Evolutionary conservation across 2,329 filamentous ascomycete species (phyloP).

Genomic region (Epichloe hybrida): DNA sequence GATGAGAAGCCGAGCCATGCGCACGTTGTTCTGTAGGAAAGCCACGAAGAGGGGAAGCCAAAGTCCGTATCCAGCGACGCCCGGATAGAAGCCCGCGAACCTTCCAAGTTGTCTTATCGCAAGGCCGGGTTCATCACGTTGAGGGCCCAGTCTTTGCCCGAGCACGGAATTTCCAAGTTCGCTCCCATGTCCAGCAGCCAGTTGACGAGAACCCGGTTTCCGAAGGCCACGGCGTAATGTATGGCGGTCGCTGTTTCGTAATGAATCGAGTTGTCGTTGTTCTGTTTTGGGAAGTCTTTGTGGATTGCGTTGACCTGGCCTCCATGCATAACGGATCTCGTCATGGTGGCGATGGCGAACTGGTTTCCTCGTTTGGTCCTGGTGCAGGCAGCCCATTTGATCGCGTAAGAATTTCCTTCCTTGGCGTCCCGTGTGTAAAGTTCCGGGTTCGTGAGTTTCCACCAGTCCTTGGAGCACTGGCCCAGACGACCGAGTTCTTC

Average conservation of each 20-base stretch:
- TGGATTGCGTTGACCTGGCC: constrained; percentile 1
- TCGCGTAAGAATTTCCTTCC: background rate
- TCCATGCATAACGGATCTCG: background rate
- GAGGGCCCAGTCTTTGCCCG: background rate
- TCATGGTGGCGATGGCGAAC: background rate
- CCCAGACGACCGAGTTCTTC: background rate
- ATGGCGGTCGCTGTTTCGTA: background rate
- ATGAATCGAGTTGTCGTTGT: too few species aligned
- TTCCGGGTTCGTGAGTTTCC: background rate
- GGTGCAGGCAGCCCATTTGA: constrained; percentile 1
- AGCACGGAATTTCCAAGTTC: background rate
- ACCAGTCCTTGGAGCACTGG: background rate
- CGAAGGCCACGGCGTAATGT: background rate
- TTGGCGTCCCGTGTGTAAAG: constrained; percentile 1
- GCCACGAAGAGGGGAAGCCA: constrained; percentile 3
- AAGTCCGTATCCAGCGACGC: background rate
- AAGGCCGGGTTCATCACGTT: background rate
- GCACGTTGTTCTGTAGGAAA: background rate
- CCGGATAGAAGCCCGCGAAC: background rate
- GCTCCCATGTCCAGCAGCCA: background rate
- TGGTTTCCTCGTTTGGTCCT: background rate
- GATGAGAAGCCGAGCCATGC: background rate
- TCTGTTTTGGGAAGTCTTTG: background rate
- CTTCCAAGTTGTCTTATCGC: background rate
- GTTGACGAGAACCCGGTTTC: background rate